These are phyloP conservation scores for Leishmania major DNA, from an alignment of 208 protist genomes.

Conservation along the genomic window DNA sequence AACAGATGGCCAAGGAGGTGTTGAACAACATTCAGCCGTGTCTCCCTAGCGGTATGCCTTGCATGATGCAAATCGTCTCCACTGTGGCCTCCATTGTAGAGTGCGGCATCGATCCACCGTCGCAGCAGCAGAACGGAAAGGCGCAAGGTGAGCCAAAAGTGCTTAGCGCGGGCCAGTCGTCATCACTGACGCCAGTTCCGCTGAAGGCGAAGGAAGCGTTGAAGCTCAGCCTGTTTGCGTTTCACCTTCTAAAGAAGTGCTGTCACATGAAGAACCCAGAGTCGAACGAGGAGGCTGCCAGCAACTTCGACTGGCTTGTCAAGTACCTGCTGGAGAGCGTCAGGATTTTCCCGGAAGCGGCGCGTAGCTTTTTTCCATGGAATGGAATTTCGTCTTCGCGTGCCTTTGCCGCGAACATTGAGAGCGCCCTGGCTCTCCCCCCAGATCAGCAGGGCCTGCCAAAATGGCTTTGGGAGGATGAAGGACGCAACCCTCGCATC, in stretches of 20 bases:
- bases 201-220: conserved; percentile 64
- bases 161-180: conserved; percentile 22
- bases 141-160: conserved; percentile 2
- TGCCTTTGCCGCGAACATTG: conserved; percentile 46
- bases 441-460: conserved; percentile 39
- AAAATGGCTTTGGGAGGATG: conserved; percentile 82
- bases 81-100: conserved; percentile 53
- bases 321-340: conserved; percentile 59
- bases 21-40: conserved; percentile 60
- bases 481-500: conserved; percentile 47
- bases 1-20: conserved; percentile 53
- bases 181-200: conserved; percentile 55
- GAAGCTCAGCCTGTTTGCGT: conserved; percentile 61
- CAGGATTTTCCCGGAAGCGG: conserved; percentile 51
- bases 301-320: conserved; percentile 66
- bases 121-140: conserved; percentile 12
- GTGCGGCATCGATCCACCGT: conserved; percentile 20
- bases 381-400: conserved; percentile 47
- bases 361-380: conserved; percentile 62
- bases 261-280: conserved; percentile 80
- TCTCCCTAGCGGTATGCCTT: conserved; percentile 51
- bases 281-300: conserved; percentile 70
- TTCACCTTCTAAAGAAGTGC: conserved; percentile 79
- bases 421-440: conserved; percentile 28
- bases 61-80: conserved; percentile 76